Percentiles rank a stretch among this genome's conserved stretches.
These are phyloP conservation scores for Trametes meyenii DNA, from an alignment of 768 basidiomycete species.

Conservation along the genomic window DNA sequence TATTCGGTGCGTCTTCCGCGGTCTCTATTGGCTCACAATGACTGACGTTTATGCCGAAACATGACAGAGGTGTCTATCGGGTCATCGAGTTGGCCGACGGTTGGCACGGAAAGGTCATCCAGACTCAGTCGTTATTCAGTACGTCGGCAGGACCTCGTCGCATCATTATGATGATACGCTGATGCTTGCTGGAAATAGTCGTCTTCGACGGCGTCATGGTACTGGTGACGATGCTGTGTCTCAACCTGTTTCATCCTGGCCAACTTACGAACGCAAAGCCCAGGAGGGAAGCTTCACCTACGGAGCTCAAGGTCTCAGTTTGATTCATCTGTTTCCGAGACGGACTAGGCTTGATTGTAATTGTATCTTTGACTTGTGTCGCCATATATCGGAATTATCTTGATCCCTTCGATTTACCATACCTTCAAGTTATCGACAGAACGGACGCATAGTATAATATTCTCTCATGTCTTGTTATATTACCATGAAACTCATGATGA, in stretches of 20 bases:
- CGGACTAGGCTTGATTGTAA: no score
- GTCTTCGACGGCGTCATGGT: constrained; percentile 5
- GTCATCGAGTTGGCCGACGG: constrained; percentile 50
- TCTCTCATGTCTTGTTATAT: no score
- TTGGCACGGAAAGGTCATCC: constrained; percentile 52
- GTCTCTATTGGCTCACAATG: neutral
- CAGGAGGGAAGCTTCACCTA: neutral
- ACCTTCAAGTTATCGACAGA: no score
- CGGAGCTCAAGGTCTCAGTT: neutral
- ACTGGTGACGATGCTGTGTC: neutral
- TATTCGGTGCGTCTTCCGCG: constrained; percentile 13
- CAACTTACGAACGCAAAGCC: neutral
- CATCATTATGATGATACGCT: neutral
- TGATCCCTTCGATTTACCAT: no score
- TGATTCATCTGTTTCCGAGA: no score
- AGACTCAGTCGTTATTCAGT: constrained; percentile 10
- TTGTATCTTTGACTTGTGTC: no score
- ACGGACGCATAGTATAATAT: no score
- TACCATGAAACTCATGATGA: no score
- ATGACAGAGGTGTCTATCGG: constrained; percentile 47
- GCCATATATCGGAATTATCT: no score
- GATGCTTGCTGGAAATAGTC: neutral
- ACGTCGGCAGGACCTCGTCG: neutral
- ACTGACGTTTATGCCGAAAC: neutral
- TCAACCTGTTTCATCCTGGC: constrained; percentile 1